A percentile compares a stretch with the other conserved stretches of the same genome.
Evolutionary conservation across 2,329 filamentous ascomycete genomes (phyloP).

Genomic region (Parastagonospora nodorum): DNA sequence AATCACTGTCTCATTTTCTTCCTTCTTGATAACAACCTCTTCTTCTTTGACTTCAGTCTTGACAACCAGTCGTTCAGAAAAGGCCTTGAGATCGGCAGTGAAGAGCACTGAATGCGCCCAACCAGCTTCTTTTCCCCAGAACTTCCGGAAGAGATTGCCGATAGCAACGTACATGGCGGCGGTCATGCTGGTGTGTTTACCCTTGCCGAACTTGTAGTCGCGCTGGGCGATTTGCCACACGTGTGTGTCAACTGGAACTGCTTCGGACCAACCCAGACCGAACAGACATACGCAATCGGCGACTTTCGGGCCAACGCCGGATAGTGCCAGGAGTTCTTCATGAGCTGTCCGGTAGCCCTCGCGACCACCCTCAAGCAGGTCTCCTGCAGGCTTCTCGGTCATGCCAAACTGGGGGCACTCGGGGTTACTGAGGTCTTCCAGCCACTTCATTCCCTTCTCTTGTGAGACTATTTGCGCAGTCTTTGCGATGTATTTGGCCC

Average conservation of each 20-base stretch:
- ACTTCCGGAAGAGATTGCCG: constrained; percentile 81
- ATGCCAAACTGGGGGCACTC: constrained; percentile 66
- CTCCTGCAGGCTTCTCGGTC: constrained; percentile 50
- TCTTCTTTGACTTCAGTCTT: constrained; percentile 57
- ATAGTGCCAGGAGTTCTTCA: constrained; percentile 74
- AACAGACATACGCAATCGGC: constrained; percentile 96
- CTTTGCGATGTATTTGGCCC: constrained; percentile 88
- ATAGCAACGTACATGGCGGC: constrained; percentile 89
- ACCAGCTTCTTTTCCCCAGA: constrained; percentile 93
- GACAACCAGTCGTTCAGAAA: constrained; percentile 68
- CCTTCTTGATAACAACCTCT: constrained; percentile 41
- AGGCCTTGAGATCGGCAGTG: constrained; percentile 86
- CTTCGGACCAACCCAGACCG: constrained; percentile 93
- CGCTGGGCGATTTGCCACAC: constrained; percentile 97
- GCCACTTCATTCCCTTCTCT: constrained; percentile 71
- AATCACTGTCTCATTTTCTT: constrained; percentile 25
- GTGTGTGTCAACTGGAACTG: constrained; percentile 95
- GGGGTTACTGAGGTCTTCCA: constrained; percentile 78
- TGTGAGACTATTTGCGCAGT: constrained; percentile 79
- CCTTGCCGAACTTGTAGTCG: constrained; percentile 89
- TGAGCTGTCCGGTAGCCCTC: constrained; percentile 80
- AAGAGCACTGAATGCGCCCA: constrained; percentile 99
- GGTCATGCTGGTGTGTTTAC: constrained; percentile 82
- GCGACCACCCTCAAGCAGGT: constrained; percentile 57
- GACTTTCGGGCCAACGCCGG: constrained; percentile 95